Percentiles rank a stretch among this genome's conserved stretches.
phyloP scores from a whole-genome alignment of 129 eudicot species.

The Pittosporum tobira region DNA sequence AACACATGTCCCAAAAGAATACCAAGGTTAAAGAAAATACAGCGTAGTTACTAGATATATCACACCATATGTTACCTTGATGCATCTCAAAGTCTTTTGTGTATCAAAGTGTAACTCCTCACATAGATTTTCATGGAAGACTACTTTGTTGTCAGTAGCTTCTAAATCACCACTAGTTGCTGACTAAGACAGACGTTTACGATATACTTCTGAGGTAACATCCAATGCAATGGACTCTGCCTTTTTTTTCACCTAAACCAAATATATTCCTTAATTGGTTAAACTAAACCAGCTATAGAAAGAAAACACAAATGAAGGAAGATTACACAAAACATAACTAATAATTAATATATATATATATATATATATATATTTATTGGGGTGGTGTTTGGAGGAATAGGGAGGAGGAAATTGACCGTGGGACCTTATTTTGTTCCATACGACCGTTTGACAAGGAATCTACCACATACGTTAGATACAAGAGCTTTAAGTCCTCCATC shows the following conservation, averaged over 20 bases:
- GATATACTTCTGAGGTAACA: constrained; percentile 72
- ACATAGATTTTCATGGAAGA: constrained; percentile 80
- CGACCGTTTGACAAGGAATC: constrained; percentile 75
- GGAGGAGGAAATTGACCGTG: neutral
- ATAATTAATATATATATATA: neutral
- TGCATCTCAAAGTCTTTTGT: constrained; percentile 79
- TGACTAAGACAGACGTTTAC: constrained; percentile 71
- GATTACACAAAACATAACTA: neutral
- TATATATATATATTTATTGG: too few species aligned
- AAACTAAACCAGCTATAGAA: constrained; percentile 69
- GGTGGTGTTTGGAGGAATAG: too few species aligned
- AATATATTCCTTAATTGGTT: constrained; percentile 78
- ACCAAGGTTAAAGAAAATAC: too few species aligned
- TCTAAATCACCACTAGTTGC: constrained; percentile 62
- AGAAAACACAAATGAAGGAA: constrained; percentile 1
- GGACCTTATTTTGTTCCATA: constrained; percentile 84
- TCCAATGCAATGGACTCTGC: constrained; percentile 71
- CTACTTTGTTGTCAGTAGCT: constrained; percentile 92
- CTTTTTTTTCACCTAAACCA: constrained; percentile 85
- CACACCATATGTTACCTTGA: constrained; percentile 43
- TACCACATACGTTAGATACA: constrained; percentile 62
- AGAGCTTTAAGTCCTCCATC: constrained; percentile 77
- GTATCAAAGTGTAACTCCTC: constrained; percentile 81
- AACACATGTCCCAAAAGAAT: too few species aligned
- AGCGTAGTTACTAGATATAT: too few species aligned